Evolutionary conservation across 306 rosid genomes (phyloP), one percentile per base, ranked within the genome.

Genomic region (Herpetospermum pedunculosum): DNA sequence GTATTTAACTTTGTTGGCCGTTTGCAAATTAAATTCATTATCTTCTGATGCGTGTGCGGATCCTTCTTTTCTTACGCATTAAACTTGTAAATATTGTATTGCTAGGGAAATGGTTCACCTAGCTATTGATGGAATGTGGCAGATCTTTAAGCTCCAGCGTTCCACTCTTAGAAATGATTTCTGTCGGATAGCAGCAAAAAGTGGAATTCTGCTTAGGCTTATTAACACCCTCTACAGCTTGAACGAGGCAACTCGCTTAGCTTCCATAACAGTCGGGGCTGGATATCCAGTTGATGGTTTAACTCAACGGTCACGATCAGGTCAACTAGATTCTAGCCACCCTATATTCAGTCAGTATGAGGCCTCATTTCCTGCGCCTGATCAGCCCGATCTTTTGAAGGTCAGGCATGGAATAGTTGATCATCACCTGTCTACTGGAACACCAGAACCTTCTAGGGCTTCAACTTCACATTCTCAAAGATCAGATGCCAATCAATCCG

Each of bases 81-180:
- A 62, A 73, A 50, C 34, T 57, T 80, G 79, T 62, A 50, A 72
- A 43, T 21, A 79, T 73, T 67, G 44, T 84, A 72, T 79, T 70
- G 77, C 57, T 86, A 95, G 99, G 92, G 99, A 91, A 80, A 95
- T 95, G 99, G 97, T 91, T 81, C 99, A 95, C 84, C 90, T 95
- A 77, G 97, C 99, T 79, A 95, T 95, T 88, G 99, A 95, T 38
- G 97, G 99, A 85, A 95, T 95, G 96, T 95, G 99, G 99, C 99
- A 95, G 78, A 92, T 95, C 77, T 95, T 95, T 82, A 91, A 91
- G 91, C 99, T 95, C 82, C 97, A 95, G 85, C 91, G 91, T 55
- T 89, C 97, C 76, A 95, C 96, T 3, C 97, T 91, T 76, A 89
- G 91, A 83, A 91, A 95, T 83, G 96, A 90, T 80, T 95, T 95